A percentile compares a stretch with the other conserved stretches of the same genome.
phyloP scores from a whole-genome alignment of 306 rosid species.

The Begonia loranthoides region DNA sequence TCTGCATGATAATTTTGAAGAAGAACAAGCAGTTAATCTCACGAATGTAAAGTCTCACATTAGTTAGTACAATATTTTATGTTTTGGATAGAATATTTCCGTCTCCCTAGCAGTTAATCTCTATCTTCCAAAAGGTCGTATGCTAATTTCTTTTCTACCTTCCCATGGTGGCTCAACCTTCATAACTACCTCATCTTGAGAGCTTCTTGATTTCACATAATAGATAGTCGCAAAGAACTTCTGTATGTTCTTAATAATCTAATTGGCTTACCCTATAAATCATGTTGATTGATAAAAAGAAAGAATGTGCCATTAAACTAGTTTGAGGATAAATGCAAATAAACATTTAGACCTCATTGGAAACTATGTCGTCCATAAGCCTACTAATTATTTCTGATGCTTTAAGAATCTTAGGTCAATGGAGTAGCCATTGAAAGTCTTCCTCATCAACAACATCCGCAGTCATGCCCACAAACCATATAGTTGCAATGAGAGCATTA shows the following conservation, averaged over 20 bases:
- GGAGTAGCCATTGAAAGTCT: constrained; percentile 21
- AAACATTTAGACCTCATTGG: constrained; percentile 13
- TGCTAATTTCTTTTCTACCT: no score
- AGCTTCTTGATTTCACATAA: background rate
- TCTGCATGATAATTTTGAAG: background rate
- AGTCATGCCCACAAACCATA: constrained; percentile 16
- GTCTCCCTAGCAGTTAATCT: no score
- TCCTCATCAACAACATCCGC: constrained; percentile 14
- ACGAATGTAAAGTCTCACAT: no score
- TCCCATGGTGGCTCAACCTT: no score
- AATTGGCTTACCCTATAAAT: background rate
- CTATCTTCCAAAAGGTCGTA: no score
- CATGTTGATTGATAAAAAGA: background rate
- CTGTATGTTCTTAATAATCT: background rate
- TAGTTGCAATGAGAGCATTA: constrained; percentile 5
- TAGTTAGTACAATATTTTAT: no score
- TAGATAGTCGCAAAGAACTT: background rate
- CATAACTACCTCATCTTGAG: no score
- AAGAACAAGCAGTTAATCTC: no score
- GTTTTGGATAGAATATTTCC: no score
- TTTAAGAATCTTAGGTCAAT: constrained; percentile 13
- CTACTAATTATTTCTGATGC: constrained; percentile 14
- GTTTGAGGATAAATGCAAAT: background rate
- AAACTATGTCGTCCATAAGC: constrained; percentile 32
- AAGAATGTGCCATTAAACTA: no score